Evolutionary conservation across 202 grass and related monocot genomes (phyloP), one percentile per base, ranked within the genome.

Genomic region (Musa balbisiana): DNA sequence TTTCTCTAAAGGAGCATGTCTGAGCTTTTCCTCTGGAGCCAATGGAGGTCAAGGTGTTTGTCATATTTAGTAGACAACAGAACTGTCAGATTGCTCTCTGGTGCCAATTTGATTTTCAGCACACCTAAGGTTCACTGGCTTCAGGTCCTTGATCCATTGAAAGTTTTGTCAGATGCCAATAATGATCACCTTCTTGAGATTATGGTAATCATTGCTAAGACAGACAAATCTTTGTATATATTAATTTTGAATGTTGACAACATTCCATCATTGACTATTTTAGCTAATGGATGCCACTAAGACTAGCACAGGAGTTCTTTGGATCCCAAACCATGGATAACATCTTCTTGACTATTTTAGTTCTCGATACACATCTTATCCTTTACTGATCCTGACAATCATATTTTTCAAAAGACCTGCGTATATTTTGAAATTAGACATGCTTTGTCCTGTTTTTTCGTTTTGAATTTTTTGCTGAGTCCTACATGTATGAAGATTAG

Each of bases 111-210:
- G 79, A 93, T 97, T 53, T 97, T 97, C 66, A 82, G 29, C 60
- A 82, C 88, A 67, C 73, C 90, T 23, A 93, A 89, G 79, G 84
- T 85, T 64, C 93, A 93, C 19, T 97, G 90, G 87, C 85, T 84
- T 67, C 72, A 79, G 66, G 73, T 97, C 15, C 85, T 97, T 80
- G 86, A 91, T 65, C 76, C 33, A 58, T 77, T 89, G 53, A 87
- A 76, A 75, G 0, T 54, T 89, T 79, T 81, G 65, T n/a, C 24
- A 12, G 80, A 80, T 75, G 60, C 76, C 25, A 52, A 14, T 71
- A 76, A 77, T 19, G 85, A 80, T 53, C 84, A 84, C 49, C 81
- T 87, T 71, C 53, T 84, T 63, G 87, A 91, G 85, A 80, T 80
- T 62, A 82, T 91, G 85, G 87, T 92, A 90, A 11, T 0, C 79